Evolutionary conservation across 192 early-diverging fungal genomes (phyloP).

Genomic region (Linnemannia elongata): DNA sequence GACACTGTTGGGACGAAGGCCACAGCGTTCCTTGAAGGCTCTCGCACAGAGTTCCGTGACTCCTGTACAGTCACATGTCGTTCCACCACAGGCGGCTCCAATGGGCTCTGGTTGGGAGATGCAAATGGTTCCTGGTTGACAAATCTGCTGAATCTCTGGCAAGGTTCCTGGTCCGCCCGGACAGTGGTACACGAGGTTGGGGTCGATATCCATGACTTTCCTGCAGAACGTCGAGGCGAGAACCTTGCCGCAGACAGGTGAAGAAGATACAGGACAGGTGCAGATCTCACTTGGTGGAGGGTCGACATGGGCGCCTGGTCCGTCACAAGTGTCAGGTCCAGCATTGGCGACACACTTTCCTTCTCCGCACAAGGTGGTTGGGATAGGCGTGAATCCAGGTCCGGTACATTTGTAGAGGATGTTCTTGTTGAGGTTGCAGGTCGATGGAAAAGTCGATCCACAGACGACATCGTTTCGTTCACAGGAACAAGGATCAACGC

Average conservation of each 20-base stretch:
- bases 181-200: conserved; percentile 20
- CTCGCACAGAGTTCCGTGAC: background rate
- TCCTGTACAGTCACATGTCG: background rate
- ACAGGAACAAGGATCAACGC: conserved; percentile 6
- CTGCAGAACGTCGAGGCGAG: background rate
- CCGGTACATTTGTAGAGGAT: conserved; percentile 3
- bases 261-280: background rate
- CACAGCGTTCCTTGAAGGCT: background rate
- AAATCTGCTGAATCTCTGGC: background rate
- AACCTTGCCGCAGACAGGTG: background rate
- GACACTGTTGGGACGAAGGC: background rate
- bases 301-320: background rate
- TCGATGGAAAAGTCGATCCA: conserved; percentile 12
- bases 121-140: conserved; percentile 13
- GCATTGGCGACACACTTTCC: conserved; percentile 1
- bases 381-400: background rate
- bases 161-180: background rate
- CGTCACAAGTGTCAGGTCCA: background rate
- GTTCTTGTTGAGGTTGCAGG: background rate
- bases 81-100: conserved; percentile 1
- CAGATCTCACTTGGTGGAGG: background rate
- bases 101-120: background rate
- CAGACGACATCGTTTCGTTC: background rate
- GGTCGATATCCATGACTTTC: background rate
- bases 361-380: background rate